Conservation (phyloP, 306 rosid species). For the Malus asiatica region DNA sequence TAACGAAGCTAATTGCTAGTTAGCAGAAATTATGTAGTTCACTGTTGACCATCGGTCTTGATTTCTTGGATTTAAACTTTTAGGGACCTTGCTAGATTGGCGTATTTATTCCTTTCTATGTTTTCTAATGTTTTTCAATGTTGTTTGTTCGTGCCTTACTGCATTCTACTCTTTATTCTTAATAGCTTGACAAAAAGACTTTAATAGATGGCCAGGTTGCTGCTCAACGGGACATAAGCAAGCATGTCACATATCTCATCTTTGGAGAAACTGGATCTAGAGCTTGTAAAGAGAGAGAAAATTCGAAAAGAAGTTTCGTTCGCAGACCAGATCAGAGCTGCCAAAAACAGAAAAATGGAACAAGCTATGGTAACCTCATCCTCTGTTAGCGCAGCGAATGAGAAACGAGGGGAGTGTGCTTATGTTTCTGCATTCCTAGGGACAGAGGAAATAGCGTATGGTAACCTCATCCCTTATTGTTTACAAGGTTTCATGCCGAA, state of each 20-base stretch:
- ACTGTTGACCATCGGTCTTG: neutral
- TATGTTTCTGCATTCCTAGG: constrained; percentile 9
- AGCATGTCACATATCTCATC: constrained; percentile 28
- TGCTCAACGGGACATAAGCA: constrained; percentile 12
- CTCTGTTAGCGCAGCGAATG: constrained; percentile 5
- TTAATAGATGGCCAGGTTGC: constrained; percentile 20
- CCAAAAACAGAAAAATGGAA: constrained; percentile 43
- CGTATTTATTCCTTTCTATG: neutral
- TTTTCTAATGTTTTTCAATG: neutral
- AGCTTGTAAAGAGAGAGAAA: constrained; percentile 51
- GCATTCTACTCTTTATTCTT: constrained; percentile 9
- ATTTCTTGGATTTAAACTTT: neutral
- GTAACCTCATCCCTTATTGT: neutral
- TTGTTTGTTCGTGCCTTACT: neutral
- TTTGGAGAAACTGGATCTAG: constrained; percentile 52
- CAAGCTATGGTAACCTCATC: constrained; percentile 21
- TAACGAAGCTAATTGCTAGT: constrained; percentile 40
- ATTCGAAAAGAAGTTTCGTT: constrained; percentile 46
- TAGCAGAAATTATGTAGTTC: neutral
- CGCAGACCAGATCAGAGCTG: constrained; percentile 49
- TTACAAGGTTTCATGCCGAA: neutral
- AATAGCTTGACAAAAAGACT: constrained; percentile 41
- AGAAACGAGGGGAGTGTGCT: constrained; percentile 1
- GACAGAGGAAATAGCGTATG: neutral
- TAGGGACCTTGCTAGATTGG: neutral